phyloP scores from a whole-genome alignment of 1,284 basidiomycete genomes.

The Filobasidium uniguttulatum region DNA sequence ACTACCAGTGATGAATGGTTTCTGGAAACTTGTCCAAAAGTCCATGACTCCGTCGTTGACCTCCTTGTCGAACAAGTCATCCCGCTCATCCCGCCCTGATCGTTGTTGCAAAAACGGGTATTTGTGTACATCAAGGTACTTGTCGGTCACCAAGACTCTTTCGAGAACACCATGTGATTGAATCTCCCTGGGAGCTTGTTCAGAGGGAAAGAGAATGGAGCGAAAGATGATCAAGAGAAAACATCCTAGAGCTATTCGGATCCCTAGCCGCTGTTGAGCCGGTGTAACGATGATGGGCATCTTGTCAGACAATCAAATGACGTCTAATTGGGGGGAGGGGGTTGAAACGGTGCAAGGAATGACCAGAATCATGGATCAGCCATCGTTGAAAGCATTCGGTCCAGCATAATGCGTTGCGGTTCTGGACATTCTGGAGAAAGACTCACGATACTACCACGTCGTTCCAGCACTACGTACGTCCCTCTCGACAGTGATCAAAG shows the following conservation, averaged over 20 bases:
- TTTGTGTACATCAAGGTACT: slow-evolving; percentile 67
- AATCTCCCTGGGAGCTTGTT: slow-evolving; percentile 42
- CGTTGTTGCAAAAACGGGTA: slow-evolving; percentile 74
- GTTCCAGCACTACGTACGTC: no score
- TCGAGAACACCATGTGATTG: slow-evolving; percentile 70
- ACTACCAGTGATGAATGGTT: slow-evolving; percentile 65
- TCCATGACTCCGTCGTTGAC: slow-evolving; percentile 63
- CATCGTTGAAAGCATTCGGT: no score
- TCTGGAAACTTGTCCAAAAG: slow-evolving; percentile 80
- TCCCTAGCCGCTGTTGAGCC: slow-evolving; percentile 24
- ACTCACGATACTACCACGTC: no score
- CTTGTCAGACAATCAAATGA: no score
- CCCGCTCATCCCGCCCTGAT: slow-evolving; percentile 65
- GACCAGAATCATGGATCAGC: no score
- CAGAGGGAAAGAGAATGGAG: slow-evolving; percentile 26
- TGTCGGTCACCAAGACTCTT: slow-evolving; percentile 67
- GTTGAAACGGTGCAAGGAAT: no score
- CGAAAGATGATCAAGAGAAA: slow-evolving; percentile 27
- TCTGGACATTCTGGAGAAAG: no score
- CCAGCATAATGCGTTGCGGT: no score
- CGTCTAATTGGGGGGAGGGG: no score
- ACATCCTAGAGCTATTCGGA: slow-evolving; percentile 28
- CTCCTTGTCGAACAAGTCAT: slow-evolving; percentile 62
- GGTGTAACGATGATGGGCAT: slow-evolving; percentile 15
- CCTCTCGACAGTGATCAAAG: no score